Base-by-base conservation (phyloP, 371 early-diverging fungal genomes). In the Neoconidiobolus thromboides region DNA sequence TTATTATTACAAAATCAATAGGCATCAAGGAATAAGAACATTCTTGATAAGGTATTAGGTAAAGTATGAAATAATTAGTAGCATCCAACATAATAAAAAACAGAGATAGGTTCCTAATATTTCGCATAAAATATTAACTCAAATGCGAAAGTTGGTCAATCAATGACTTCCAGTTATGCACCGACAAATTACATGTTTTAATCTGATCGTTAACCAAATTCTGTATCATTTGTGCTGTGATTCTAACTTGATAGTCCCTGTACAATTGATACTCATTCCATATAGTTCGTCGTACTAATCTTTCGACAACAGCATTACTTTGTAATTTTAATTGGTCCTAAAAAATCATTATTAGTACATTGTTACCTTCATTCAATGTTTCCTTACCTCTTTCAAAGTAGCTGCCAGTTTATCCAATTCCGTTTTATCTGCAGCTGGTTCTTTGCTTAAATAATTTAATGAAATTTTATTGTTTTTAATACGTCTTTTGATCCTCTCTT, bases 131-230 rank as follows among this genome's bases (percentile, higher is more conserved):
- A 7, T 46, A 10, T 51, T 51, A 51, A 51, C 26, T 26, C n/a
- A 51, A 36, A 36, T 14, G 7, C 7, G 52, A 51, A 5, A 51
- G 52, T 36, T 51, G 52, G n/a, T 51, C 52, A 36, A 38, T 38
- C 52, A 51, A 38, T 26, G 52, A 3, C 36, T 38, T 51, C 52
- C 52, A 51, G 52, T 51, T 51, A 38, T 51, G 52, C 7, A 51
- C 52, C 14, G 52, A 26, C 7, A 51, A 38, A 38, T 51, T 51
- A 38, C 52, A 51, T 26, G 5, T 26, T 14, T 51, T 51, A 38
- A 51, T 36, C 37, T 51, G 52, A 38, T 51, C 52, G n/a, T 51
- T 51, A 5, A 51, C 52, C n/a, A 51, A 51, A 36, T 51, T n/a
- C n/a, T 51, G 52, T 36, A 51, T 9, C 3, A 51, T 14, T n/a